Evolutionary conservation across 495 filamentous ascomycete species (phyloP).

Genomic region (Letharia columbiana): DNA sequence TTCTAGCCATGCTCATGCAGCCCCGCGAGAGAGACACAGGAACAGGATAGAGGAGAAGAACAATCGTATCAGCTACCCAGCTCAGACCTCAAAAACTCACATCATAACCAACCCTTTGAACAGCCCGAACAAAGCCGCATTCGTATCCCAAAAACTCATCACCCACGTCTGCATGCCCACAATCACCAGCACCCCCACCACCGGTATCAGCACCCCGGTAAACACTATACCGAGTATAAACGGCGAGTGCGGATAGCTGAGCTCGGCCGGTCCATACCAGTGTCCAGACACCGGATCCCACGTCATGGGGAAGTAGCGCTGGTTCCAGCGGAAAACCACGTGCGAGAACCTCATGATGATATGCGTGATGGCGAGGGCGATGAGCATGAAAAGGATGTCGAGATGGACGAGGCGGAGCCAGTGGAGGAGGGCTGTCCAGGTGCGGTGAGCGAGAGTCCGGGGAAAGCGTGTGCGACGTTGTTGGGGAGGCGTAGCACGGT

Average conservation of each 20-base stretch:
- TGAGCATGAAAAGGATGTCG: conserved; percentile 8
- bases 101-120: conserved; percentile 18
- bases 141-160: conserved; percentile 18
- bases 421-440: not conserved
- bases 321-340: not conserved
- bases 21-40: not conserved
- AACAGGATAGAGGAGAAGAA: not conserved
- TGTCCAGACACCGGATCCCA: not conserved
- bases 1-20: not conserved
- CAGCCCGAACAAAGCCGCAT: conserved; percentile 18
- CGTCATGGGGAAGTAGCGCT: conserved; percentile 10
- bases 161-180: conserved; percentile 20
- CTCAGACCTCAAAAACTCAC: conserved; percentile 10
- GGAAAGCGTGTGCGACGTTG: not conserved
- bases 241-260: conserved; percentile 8
- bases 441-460: not conserved
- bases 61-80: not conserved
- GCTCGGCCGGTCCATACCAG: conserved; percentile 15
- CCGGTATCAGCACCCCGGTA: not conserved
- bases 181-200: conserved; percentile 6
- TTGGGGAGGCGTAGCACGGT: not conserved
- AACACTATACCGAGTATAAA: conserved; percentile 1
- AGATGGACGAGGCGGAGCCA: conserved; percentile 2
- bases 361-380: not conserved
- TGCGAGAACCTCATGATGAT: not conserved